phyloP scores from a whole-genome alignment of 2,329 filamentous ascomycete genomes.

The Pestalotiopsis sp. region DNA sequence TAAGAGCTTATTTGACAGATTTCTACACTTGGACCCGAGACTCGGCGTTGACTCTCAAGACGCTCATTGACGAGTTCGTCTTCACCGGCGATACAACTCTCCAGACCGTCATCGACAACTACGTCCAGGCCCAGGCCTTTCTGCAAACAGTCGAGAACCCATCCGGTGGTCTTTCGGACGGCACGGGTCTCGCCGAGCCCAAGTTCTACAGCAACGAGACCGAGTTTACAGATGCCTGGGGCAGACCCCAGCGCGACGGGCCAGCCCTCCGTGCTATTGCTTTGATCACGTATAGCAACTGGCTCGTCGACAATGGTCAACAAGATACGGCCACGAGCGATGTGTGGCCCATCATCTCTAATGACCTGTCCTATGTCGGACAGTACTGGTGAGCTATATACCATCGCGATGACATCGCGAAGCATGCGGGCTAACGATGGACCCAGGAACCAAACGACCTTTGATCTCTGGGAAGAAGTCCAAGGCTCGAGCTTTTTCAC shows the following conservation, averaged over 20 bases:
- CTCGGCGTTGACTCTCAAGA: conserved; percentile 54
- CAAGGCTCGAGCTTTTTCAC: conserved; percentile 62
- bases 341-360: conserved; percentile 58
- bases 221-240: conserved; percentile 55
- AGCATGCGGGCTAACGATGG: background rate
- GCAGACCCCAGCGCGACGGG: conserved; percentile 61
- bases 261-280: conserved; percentile 61
- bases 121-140: conserved; percentile 52
- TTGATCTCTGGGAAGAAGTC: conserved; percentile 65
- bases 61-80: conserved; percentile 53
- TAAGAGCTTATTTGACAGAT: conserved; percentile 35
- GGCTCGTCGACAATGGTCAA: conserved; percentile 49
- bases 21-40: conserved; percentile 63
- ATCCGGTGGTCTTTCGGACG: conserved; percentile 48
- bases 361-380: conserved; percentile 59
- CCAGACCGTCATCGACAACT: conserved; percentile 50
- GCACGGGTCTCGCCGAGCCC: conserved; percentile 55
- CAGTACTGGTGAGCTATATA: conserved; percentile 43
- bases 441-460: conserved; percentile 50
- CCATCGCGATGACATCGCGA: background rate
- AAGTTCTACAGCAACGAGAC: conserved; percentile 56
- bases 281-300: conserved; percentile 55
- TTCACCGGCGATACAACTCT: conserved; percentile 44
- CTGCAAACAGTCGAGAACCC: conserved; percentile 56
- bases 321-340: conserved; percentile 41